Percentiles rank a stretch among this genome's conserved stretches.
phyloP scores from a whole-genome alignment of 805 yeast species.

The Spathaspora boniae region DNA sequence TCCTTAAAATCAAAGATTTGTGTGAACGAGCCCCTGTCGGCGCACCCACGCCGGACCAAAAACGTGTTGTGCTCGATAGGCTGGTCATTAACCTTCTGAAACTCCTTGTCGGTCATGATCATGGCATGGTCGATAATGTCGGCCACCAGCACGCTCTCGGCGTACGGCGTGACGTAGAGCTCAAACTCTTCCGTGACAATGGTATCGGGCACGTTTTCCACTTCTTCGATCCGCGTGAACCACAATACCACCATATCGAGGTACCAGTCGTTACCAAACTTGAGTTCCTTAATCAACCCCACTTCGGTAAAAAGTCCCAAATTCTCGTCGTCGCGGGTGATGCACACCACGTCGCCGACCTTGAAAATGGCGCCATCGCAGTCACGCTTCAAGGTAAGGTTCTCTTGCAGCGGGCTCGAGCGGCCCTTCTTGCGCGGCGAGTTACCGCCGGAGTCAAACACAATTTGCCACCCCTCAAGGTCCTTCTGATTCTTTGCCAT shows the following conservation, averaged over 20 bases:
- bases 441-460: slow-evolving; percentile 12
- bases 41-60: slow-evolving; percentile 42
- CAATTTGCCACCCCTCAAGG: slow-evolving; percentile 34
- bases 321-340: slow-evolving; percentile 28
- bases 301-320: slow-evolving; percentile 24
- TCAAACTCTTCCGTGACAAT: slow-evolving; percentile 32
- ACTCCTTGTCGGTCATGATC: slow-evolving; percentile 38
- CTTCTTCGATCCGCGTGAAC: slow-evolving; percentile 43
- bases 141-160: slow-evolving; percentile 39
- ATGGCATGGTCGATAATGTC: slow-evolving; percentile 44
- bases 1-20: slow-evolving; percentile 38
- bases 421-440: slow-evolving; percentile 5
- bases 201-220: slow-evolving; percentile 16
- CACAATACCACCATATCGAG: slow-evolving; percentile 48
- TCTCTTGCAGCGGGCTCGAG: slow-evolving; percentile 20
- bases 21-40: slow-evolving; percentile 30
- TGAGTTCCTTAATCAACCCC: slow-evolving; percentile 50
- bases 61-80: slow-evolving; percentile 28
- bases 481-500: slow-evolving; percentile 15
- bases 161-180: slow-evolving; percentile 51
- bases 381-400: no score
- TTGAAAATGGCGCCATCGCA: no score
- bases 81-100: slow-evolving; percentile 32
- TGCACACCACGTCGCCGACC: slow-evolving; percentile 52
- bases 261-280: slow-evolving; percentile 46